phyloP scores from a whole-genome alignment of 139 green algal species.

The Micractinium conductrix region DNA sequence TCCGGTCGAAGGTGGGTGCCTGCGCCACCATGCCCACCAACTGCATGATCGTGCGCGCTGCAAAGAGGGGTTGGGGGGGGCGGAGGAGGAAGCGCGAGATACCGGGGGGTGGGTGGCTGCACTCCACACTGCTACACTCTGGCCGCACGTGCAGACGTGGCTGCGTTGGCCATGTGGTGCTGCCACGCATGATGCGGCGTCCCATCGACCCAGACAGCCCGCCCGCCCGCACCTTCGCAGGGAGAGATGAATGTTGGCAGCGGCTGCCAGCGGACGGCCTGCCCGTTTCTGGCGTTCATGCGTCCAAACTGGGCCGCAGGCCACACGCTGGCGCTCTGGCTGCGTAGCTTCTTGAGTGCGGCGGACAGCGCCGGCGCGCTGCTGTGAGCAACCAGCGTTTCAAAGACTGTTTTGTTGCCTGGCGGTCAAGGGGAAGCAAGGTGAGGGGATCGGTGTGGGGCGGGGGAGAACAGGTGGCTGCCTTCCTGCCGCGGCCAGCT shows the following conservation, averaged over 20 bases:
- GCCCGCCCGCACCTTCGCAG: conserved; percentile 3
- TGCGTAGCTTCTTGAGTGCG: neutral
- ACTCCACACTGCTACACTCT: too few species aligned
- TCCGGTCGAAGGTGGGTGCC: neutral
- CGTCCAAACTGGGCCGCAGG: conserved; percentile 16
- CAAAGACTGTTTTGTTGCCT: neutral
- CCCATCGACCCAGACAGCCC: neutral
- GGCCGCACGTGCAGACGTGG: too few species aligned
- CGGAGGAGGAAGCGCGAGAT: neutral
- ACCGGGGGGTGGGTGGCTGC: too few species aligned
- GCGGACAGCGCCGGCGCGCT: neutral
- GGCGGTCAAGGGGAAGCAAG: too few species aligned
- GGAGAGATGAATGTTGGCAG: neutral
- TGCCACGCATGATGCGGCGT: neutral
- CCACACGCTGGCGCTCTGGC: conserved; percentile 4
- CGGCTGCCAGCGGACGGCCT: conserved; percentile 8
- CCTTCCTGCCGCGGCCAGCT: too few species aligned
- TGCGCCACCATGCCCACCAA: neutral
- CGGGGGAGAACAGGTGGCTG: too few species aligned
- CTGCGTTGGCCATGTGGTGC: too few species aligned
- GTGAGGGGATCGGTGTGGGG: too few species aligned
- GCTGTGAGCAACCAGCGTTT: neutral
- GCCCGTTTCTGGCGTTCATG: conserved; percentile 4
- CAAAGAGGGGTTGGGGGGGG: neutral
- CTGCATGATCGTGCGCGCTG: conserved; percentile 14